Evolutionary conservation across 2,329 filamentous ascomycete genomes (phyloP), one percentile per base, ranked within the genome.

Genomic region (Byssochlamys sp.): DNA sequence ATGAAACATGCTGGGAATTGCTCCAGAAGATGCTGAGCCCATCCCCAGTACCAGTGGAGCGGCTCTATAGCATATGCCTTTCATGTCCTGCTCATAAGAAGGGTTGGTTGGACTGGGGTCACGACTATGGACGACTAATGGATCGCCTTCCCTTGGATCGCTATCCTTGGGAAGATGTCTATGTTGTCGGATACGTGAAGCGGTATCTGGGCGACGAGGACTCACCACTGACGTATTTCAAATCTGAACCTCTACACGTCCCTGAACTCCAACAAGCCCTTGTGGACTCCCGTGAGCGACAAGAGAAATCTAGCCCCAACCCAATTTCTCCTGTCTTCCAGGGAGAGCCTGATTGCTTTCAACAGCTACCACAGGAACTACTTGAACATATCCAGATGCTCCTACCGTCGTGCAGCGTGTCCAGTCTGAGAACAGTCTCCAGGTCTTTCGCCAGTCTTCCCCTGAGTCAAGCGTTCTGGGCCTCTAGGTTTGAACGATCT

Each of bases 1-100:
- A 66, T 58, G 62, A 66, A 9, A 33, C 56, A 25, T 66, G 64
- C 51, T 66, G 64, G 64, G 49, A 58, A 55, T 12, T 64, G 10
- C 54, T 66, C 7, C 56, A 55, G 39, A 54, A 54, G 14, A 55
- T 60, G 12, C 52, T 61, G 26, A 51, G 58, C 33, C 63, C 63
- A 3, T 26, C 54, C 26, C 54, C 57, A 24, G 58, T 63, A 24
- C 57, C 60, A 6, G 58, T 64, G 25, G 52, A 61, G 25, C 57
- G 54, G 4, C 48, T 66, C n/a, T 66, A 66, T 55, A 57, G 62
- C 49, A 59, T 65, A n/a, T 64, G 59, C 49, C 58, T 58, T 10
- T 65, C 63, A 10, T 60, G 60, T 52, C 61, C 60, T 28, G 56
- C 56, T 2, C 52, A 54, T 24, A 33, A 29, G 19, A 39, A n/a